These are phyloP conservation scores for Neoboletus brunneissimus DNA, from an alignment of 768 basidiomycete species.

Conservation along the genomic window DNA sequence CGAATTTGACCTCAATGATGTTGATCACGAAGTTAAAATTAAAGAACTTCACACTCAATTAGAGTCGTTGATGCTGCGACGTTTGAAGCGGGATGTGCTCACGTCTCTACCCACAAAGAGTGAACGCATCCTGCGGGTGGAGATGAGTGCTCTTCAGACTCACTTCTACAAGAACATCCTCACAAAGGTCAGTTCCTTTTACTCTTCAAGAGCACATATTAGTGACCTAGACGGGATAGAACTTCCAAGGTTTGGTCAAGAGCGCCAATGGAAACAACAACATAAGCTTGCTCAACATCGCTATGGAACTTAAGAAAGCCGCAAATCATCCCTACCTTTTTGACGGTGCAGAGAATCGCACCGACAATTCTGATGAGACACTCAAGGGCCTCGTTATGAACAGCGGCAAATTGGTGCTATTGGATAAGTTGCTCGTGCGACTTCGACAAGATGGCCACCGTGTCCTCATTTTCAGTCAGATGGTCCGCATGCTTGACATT, in stretches of 20 bases:
- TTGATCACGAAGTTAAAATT: slow-evolving; percentile 91
- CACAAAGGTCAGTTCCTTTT: slow-evolving; percentile 60
- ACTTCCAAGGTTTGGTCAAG: slow-evolving; percentile 90
- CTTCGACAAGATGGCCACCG: slow-evolving; percentile 92
- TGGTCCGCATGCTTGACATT: slow-evolving; percentile 99
- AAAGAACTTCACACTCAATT: slow-evolving; percentile 93
- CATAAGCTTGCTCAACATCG: slow-evolving; percentile 95
- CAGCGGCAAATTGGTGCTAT: slow-evolving; percentile 96
- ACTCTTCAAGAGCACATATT: not conserved
- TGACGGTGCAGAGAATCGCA: slow-evolving; percentile 82
- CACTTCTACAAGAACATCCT: slow-evolving; percentile 99
- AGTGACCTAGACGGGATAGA: slow-evolving; percentile 44
- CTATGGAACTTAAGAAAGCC: slow-evolving; percentile 99
- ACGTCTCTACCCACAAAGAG: slow-evolving; percentile 97
- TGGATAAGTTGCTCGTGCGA: slow-evolving; percentile 92
- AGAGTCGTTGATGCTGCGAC: slow-evolving; percentile 89
- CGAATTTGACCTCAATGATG: slow-evolving; percentile 93
- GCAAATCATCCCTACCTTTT: slow-evolving; percentile 98
- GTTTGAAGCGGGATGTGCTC: slow-evolving; percentile 94
- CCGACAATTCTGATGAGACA: slow-evolving; percentile 70
- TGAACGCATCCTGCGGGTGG: slow-evolving; percentile 94
- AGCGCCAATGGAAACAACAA: slow-evolving; percentile 85
- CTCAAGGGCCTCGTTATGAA: slow-evolving; percentile 98
- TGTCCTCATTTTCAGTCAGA: slow-evolving; percentile 98
- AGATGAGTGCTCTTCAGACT: slow-evolving; percentile 95